Base-by-base conservation (phyloP, 176 grass and related monocot genomes). In the Avena sativa region DNA sequence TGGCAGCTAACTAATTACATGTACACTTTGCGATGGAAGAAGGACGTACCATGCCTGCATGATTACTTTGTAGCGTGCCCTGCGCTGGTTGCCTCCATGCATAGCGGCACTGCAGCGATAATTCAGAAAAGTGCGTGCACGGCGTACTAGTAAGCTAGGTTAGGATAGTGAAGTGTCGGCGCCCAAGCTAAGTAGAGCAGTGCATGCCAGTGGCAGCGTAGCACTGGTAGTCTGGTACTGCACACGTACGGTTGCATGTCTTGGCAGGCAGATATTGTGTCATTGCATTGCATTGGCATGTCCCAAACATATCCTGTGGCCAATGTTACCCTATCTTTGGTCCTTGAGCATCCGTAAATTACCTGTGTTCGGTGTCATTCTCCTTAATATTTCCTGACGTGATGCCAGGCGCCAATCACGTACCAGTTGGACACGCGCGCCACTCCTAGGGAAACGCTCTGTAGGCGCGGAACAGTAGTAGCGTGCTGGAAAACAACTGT, bases 141-240 rank as follows among this genome's bases (percentile, higher is more conserved):
- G 72, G 63, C 25, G 26, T 15, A 6, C 63, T 56, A 61, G 58
- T 23, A 9, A 21, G 57, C 20, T 72, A 72, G 38, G 3, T 8
- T 48, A 74, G 46, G 71, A 25, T 51, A 75, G 25, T 52, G 63
- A 75, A 75, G 72, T 75, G 72, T 75, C 72, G 72, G 72, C 23
- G 72, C 7, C 20, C 47, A 30, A 75, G 72, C 21, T 50, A 74
- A 28, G 8, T 50, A 8, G 23, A 21, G 23, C 46, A 32, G 14
- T 16, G 26, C 26, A 7, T 65, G 62, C 9, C 30, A 30, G 9
- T 26, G 60, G 60, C 4, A 64, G 23, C 2, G 28, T 5, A 30
- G 61, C 28, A 2, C 23, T 14, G 62, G 2, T 47, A 8, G 7
- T 6, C 38, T 40, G 38, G 20, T 28, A 75, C 72, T 75, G 47